These are phyloP conservation scores for Pelagophyceae sp. DNA, from an alignment of 352 stramenopile genomes.

Conservation along the genomic window DNA sequence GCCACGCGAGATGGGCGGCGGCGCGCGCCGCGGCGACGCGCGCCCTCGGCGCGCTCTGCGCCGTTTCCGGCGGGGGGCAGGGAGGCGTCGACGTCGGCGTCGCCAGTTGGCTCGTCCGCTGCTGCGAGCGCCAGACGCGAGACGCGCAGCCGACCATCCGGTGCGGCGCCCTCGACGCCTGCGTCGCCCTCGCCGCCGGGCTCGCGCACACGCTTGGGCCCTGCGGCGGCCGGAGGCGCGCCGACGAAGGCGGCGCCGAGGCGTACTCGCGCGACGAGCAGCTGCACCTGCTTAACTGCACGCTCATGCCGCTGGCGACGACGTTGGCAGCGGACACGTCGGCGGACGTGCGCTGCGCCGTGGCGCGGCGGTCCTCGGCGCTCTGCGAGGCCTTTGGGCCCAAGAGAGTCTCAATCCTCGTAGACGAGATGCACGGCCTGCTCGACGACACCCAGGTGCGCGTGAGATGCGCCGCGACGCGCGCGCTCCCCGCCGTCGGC, in stretches of 20 bases:
- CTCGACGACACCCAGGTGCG: not conserved
- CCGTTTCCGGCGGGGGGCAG: no score
- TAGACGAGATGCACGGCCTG: not conserved
- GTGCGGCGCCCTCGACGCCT: not conserved
- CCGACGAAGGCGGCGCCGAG: not conserved
- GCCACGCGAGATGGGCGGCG: not conserved
- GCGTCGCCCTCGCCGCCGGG: not conserved
- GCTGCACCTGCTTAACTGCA: not conserved
- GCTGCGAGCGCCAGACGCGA: not conserved
- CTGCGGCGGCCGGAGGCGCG: not conserved
- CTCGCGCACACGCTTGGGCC: not conserved
- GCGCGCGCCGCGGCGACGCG: not conserved
- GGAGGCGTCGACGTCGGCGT: not conserved
- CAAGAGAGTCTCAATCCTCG: not conserved
- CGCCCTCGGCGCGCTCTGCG: not conserved
- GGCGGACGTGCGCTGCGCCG: not conserved
- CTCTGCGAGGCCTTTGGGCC: slow-evolving; percentile 1
- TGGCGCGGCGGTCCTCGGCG: not conserved
- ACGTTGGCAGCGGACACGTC: not conserved
- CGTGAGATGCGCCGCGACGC: not conserved
- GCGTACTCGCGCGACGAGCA: not conserved
- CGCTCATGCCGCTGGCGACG: slow-evolving; percentile 6
- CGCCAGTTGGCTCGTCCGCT: not conserved
- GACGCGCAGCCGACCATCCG: not conserved
- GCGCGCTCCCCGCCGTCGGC: not conserved